These are phyloP conservation scores for Haplosporangium gracile DNA, from an alignment of 192 early-diverging fungal genomes.

Conservation along the genomic window DNA sequence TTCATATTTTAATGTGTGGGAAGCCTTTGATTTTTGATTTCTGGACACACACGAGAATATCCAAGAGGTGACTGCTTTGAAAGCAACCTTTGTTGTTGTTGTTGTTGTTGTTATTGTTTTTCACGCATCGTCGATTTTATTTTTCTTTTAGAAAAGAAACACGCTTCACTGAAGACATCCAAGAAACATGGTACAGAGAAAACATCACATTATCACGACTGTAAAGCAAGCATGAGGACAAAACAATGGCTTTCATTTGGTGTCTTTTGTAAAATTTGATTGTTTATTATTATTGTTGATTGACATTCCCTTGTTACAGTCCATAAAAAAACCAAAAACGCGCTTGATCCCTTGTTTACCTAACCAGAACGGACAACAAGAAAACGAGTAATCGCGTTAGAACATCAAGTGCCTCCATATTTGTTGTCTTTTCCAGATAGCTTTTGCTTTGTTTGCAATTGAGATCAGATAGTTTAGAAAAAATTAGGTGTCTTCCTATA, in stretches of 20 bases:
- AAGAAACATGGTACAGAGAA: neutral
- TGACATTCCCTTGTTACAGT: neutral
- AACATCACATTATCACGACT: too few species aligned
- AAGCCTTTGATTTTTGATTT: neutral
- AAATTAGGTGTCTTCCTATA: conserved; percentile 53
- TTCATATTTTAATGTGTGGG: neutral
- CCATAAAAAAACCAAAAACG: neutral
- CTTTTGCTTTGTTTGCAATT: conserved; percentile 4
- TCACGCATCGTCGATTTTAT: neutral
- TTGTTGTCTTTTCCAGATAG: neutral
- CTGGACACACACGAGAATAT: neutral
- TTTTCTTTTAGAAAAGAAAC: neutral
- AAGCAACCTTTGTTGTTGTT: neutral
- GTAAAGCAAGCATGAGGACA: neutral
- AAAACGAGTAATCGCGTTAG: conserved; percentile 7
- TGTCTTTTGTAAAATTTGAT: neutral
- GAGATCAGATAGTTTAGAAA: conserved; percentile 57
- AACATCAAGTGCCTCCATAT: neutral
- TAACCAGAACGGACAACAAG: neutral
- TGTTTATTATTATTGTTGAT: neutral
- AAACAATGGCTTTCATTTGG: neutral
- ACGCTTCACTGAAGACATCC: too few species aligned
- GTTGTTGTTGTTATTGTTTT: too few species aligned
- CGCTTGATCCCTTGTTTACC: conserved; percentile 10
- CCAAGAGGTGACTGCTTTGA: neutral